Base-by-base conservation (phyloP, 2,329 filamentous ascomycete genomes). In the Alternaria incomplexa region DNA sequence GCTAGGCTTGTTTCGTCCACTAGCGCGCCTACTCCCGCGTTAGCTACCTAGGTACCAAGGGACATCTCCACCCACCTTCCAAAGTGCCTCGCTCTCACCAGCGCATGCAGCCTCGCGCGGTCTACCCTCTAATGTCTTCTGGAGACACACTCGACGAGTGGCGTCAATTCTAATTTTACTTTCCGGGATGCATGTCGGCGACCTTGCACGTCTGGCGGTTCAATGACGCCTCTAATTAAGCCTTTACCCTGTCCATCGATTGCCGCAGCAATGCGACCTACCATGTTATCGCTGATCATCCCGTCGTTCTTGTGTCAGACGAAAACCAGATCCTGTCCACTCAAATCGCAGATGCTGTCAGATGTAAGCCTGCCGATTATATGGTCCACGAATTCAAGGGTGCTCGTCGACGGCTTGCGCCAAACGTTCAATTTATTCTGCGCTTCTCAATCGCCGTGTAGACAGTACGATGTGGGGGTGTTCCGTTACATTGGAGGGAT, bases 21-120 rank as follows among this genome's bases (percentile, higher is more conserved):
- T 64, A 66, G 58, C 55, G 58, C 55, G 55, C 55, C 51, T 63
- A 30, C 32, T 59, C 43, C 60, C 56, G 60, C 43, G 25, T 23
- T 12, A 15, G 32, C 26, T 30, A 40, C 32, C 36, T 12, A 20
- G 32, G 20, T 30, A 40, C 46, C 36, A 40, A 17, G 15, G 36
- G 36, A 40, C 46, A 20, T 44, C 13, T 32, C 17, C 30, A n/a
- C 50, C 17, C 20, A 28, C 22, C 52, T 20, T 30, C 40, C 36
- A 40, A 40, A n/a, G 36, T 40, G 36, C 36, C 36, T 40, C 36
- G 36, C 36, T 48, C 47, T 25, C 56, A 58, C 23, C 51, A 40
- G 23, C 10, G 44, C 17, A 36, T 30, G 50, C 56, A 61, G 57
- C 57, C 43, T 64, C 30, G 32, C 44, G 32, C 45, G 28, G 60